Evolutionary conservation across 2,329 filamentous ascomycete species (phyloP).

Genomic region (Colletotrichum sp.): DNA sequence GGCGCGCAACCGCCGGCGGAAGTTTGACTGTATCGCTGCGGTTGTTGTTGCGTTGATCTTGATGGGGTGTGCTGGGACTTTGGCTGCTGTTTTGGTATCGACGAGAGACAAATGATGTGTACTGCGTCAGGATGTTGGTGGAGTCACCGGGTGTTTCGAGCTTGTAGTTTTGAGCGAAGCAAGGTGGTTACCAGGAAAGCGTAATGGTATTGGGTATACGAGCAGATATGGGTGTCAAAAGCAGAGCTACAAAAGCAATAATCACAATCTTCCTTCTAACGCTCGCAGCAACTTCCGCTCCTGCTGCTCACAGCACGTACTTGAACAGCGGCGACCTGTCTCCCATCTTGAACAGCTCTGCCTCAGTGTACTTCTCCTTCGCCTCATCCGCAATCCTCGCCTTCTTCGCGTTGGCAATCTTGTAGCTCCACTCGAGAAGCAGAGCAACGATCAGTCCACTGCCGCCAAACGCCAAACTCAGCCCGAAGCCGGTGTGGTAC

Average conservation of each 20-base stretch:
- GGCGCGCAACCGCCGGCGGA: background rate
- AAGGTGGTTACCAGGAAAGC: background rate
- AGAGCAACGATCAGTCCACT: conserved; percentile 32
- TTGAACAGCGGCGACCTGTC: conserved; percentile 31
- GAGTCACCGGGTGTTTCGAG: background rate
- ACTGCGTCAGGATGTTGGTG: background rate
- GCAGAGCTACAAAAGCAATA: background rate
- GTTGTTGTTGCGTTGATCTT: background rate
- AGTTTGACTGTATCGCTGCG: background rate
- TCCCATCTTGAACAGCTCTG: conserved; percentile 34
- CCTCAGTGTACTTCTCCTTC: conserved; percentile 29
- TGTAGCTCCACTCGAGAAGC: conserved; percentile 33
- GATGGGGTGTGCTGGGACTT: background rate
- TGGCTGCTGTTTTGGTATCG: background rate
- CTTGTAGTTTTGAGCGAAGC: background rate
- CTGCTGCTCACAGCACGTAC: conserved; percentile 9
- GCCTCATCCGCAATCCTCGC: conserved; percentile 26
- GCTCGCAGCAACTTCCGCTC: fast-evolving
- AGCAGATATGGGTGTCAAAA: background rate
- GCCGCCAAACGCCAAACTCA: conserved; percentile 34
- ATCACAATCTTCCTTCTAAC: background rate
- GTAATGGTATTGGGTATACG: background rate
- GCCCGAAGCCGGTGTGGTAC: conserved; percentile 49
- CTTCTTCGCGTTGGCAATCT: conserved; percentile 29
- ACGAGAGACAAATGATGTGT: background rate